Evolutionary conservation across 106 monocot species (phyloP), one percentile per base, ranked within the genome.

Genomic region (Platanthera zijinensis): DNA sequence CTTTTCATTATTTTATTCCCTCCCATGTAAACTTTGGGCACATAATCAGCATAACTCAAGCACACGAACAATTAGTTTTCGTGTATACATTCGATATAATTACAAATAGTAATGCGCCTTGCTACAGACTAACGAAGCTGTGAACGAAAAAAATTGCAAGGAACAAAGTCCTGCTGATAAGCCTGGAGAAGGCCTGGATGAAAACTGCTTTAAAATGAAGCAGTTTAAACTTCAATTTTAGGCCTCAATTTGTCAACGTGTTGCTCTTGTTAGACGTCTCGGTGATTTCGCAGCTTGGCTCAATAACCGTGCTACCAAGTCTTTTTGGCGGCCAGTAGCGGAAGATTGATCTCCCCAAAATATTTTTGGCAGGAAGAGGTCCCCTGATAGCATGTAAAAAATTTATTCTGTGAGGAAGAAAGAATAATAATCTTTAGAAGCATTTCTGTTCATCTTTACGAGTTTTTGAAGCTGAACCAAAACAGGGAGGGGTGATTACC

Each of bases 311-410:
- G 80, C 86, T 85, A 21, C 94, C 94, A 30, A 99, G 80, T 82
- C 97, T 84, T 12, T 78, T 15, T 9, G 93, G 93, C 17, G 97
- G 97, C 97, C 97, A 99, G 56, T 99, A 99, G 46, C 89, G 91
- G 80, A 94, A 94, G 18, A 99, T 75, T 15, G 97, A 93, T 74
- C 96, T 92, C 8, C 96, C 96, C 50, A 96, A 56, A 74, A 96
- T 91, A 74, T 93, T 93, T 79, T 89, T 89, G 17, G 80, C 76
- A 15, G 92, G 90, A 83, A 96, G 93, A 51, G 96, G 89, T 63
- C 96, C 96, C 96, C 96, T 96, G 71, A 21, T 1, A 80, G 49
- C 45, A n/a, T 73, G 18, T 30, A 39, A 39, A 39, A 10, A 8
- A 14, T 61, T 51, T 25, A 15, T 47, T 74, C 52, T 74, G 47